Percentiles rank a stretch among this genome's conserved stretches.
Conservation (phyloP, 768 basidiomycete species). For the Cystofilobasidium bisporidii region DNA sequence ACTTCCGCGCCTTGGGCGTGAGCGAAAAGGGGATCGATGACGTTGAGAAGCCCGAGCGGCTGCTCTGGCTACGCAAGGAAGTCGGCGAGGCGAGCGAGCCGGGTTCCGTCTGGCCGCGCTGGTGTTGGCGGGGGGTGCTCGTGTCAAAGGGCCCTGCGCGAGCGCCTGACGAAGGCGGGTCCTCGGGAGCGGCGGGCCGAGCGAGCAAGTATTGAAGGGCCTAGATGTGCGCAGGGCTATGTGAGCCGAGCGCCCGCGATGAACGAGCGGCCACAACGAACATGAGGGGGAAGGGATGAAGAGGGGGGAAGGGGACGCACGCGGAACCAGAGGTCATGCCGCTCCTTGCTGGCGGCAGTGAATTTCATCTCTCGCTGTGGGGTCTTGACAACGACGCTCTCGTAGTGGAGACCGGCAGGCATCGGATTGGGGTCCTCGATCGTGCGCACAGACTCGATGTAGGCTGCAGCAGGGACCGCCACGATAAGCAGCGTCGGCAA, state of each 20-base stretch:
- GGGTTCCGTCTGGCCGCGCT: conserved; percentile 2
- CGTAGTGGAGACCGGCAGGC: conserved; percentile 84
- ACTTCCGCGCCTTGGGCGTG: conserved; percentile 52
- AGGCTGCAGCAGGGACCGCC: conserved; percentile 53
- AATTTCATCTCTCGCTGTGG: conserved; percentile 96
- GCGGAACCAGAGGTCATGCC: conserved; percentile 94
- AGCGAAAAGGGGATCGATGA: conserved; percentile 59
- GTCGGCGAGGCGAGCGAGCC: conserved; percentile 4
- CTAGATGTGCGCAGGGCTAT: conserved; percentile 47
- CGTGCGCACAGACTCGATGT: conserved; percentile 80
- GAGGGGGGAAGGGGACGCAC: conserved; percentile 44
- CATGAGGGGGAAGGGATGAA: background rate
- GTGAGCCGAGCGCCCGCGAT: too few relatives aligned
- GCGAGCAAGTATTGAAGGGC: conserved; percentile 83
- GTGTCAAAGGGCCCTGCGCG: conserved; percentile 22
- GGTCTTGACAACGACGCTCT: conserved; percentile 85
- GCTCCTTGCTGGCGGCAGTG: conserved; percentile 88
- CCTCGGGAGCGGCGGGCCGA: conserved; percentile 48
- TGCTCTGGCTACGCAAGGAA: conserved; percentile 27
- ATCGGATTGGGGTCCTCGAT: conserved; percentile 94
- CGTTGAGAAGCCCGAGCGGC: conserved; percentile 49
- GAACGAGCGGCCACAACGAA: conserved; percentile 5
- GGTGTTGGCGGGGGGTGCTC: background rate
- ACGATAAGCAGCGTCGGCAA: background rate
- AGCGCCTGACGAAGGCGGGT: conserved; percentile 7